These are phyloP conservation scores for Mycena floridula DNA, from an alignment of 768 basidiomycete species.

Conservation along the genomic window DNA sequence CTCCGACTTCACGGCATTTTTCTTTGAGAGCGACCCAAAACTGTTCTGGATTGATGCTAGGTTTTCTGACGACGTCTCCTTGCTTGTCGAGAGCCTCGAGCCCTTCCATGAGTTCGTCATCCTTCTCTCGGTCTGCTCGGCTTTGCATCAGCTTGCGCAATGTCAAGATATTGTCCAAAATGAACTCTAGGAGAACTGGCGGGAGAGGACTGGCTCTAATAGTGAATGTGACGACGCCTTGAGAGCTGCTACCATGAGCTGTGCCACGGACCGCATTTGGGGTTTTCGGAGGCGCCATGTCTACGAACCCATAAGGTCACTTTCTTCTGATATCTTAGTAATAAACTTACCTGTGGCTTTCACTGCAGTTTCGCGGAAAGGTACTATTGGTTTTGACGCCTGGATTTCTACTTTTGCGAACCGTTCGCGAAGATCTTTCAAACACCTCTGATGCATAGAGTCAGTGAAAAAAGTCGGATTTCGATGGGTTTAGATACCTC, in stretches of 20 bases:
- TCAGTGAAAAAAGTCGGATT: neutral
- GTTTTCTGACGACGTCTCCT: slow-evolving; percentile 54
- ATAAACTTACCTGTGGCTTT: slow-evolving; percentile 56
- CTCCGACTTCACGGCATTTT: slow-evolving; percentile 64
- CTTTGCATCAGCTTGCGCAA: slow-evolving; percentile 54
- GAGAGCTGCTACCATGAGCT: slow-evolving; percentile 59
- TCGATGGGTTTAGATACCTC: slow-evolving; percentile 50
- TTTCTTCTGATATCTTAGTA: neutral
- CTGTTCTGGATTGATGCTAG: slow-evolving; percentile 62
- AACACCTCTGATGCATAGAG: slow-evolving; percentile 60
- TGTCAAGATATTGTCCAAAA: slow-evolving; percentile 63
- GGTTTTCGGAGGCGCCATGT: slow-evolving; percentile 84
- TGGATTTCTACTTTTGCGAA: slow-evolving; percentile 93
- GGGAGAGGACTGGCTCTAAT: slow-evolving; percentile 84
- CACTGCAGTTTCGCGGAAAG: slow-evolving; percentile 93
- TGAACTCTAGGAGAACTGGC: slow-evolving; percentile 60
- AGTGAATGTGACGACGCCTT: slow-evolving; percentile 72
- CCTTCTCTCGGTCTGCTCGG: slow-evolving; percentile 28
- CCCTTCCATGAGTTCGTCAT: slow-evolving; percentile 32
- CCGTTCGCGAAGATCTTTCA: slow-evolving; percentile 93
- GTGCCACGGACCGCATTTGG: slow-evolving; percentile 70
- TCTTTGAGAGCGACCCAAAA: slow-evolving; percentile 74
- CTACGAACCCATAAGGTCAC: slow-evolving; percentile 29
- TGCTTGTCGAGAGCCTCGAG: slow-evolving; percentile 37
- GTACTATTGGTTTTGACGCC: slow-evolving; percentile 92